Conservation (phyloP, 2,329 filamentous ascomycete genomes). For the Onygenales sp. region DNA sequence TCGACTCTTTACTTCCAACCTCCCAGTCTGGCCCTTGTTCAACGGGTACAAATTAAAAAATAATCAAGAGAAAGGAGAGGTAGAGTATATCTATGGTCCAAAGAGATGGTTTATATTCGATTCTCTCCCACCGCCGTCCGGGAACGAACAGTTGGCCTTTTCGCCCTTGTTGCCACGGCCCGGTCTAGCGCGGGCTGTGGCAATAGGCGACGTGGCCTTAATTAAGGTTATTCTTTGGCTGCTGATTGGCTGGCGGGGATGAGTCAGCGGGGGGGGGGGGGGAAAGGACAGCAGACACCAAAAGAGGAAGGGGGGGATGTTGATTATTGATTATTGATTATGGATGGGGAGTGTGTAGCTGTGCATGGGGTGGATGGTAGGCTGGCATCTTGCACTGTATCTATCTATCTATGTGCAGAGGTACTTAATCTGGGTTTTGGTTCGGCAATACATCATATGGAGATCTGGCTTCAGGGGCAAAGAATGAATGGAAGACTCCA, state of each 20-base stretch:
- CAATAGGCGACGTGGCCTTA: too few relatives aligned
- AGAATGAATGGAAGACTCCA: too few relatives aligned
- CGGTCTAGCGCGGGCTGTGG: slow-evolving; percentile 1
- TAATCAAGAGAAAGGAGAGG: slow-evolving; percentile 7
- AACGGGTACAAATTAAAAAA: too few relatives aligned
- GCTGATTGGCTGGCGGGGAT: slow-evolving; percentile 25
- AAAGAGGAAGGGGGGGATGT: too few relatives aligned
- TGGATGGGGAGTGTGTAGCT: too few relatives aligned
- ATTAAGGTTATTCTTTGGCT: slow-evolving; percentile 29
- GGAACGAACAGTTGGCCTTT: slow-evolving; percentile 31
- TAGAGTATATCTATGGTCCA: not conserved
- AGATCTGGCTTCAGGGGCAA: not conserved
- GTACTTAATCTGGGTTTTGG: not conserved
- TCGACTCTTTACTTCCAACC: too few relatives aligned
- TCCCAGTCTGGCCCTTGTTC: too few relatives aligned
- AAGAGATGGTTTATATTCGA: not conserved
- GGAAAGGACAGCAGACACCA: not conserved
- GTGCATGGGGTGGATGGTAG: too few relatives aligned
- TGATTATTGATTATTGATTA: too few relatives aligned
- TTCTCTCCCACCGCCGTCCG: too few relatives aligned
- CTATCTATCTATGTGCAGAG: not conserved
- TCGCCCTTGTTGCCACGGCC: slow-evolving; percentile 12
- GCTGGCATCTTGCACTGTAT: too few relatives aligned
- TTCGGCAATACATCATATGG: not conserved
- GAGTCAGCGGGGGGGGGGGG: slow-evolving; percentile 17